A percentile compares a stretch with the other conserved stretches of the same genome.
phyloP scores from a whole-genome alignment of 2,329 filamentous ascomycete genomes.

The Fusarium gaditjirri region DNA sequence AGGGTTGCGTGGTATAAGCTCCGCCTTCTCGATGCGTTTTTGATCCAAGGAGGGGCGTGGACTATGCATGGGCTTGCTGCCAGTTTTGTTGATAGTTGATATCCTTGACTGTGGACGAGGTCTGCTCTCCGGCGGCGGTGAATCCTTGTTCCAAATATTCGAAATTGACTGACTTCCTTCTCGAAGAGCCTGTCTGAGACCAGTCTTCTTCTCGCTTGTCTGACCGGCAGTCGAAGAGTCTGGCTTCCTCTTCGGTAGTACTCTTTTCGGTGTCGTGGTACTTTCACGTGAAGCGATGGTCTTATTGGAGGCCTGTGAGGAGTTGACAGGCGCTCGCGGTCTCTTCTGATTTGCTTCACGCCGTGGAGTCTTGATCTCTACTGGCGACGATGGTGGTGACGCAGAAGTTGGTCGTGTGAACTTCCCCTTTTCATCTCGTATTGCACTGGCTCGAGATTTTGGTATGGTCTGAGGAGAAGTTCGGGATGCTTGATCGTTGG shows the following conservation, averaged over 20 bases:
- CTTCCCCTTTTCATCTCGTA: conserved; percentile 22
- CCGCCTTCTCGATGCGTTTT: conserved; percentile 37
- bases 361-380: conserved; percentile 18
- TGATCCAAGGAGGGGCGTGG: conserved; percentile 13
- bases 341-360: conserved; percentile 43
- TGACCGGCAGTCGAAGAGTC: conserved; percentile 26
- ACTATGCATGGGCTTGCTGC: conserved; percentile 4
- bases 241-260: conserved; percentile 38
- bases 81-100: conserved; percentile 21
- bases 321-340: conserved; percentile 29
- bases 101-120: conserved; percentile 42
- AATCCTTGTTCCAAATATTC: conserved; percentile 62
- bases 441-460: conserved; percentile 2
- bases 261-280: conserved; percentile 17
- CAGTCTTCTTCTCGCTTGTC: conserved; percentile 56
- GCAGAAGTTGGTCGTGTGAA: conserved; percentile 11
- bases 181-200: conserved; percentile 63
- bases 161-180: conserved; percentile 60
- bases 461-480: background rate
- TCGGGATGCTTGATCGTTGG: conserved; percentile 11
- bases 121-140: conserved; percentile 42
- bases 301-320: conserved; percentile 45
- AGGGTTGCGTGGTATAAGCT: conserved; percentile 51
- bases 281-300: conserved; percentile 37
- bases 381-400: conserved; percentile 21